A percentile compares a stretch with the other conserved stretches of the same genome.
Conservation (phyloP, 768 basidiomycete genomes). For the Paxillus rubicundulus region DNA sequence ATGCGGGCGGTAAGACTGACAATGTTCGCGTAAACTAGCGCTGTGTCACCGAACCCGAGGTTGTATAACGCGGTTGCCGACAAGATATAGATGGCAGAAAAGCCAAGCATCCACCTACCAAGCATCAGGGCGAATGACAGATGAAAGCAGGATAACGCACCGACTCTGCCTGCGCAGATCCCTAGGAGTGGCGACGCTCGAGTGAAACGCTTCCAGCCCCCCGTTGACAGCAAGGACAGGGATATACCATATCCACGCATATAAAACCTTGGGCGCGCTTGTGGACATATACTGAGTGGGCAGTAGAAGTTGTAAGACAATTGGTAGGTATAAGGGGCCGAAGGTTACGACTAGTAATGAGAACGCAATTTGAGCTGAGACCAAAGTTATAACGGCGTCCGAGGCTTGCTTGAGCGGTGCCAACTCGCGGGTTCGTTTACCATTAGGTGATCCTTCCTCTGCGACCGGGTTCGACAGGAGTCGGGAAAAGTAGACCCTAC, state of each 20-base stretch:
- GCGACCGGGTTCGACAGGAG: conserved; percentile 37
- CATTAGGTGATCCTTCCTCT: conserved; percentile 2
- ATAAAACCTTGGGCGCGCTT: conserved; percentile 75
- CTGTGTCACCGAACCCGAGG: conserved; percentile 56
- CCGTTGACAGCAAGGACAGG: conserved; percentile 91
- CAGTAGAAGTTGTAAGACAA: conserved; percentile 67
- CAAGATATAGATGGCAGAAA: conserved; percentile 65
- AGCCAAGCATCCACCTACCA: conserved; percentile 71
- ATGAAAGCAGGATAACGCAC: conserved; percentile 28
- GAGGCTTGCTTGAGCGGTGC: conserved; percentile 41
- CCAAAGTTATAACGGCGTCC: conserved; percentile 51
- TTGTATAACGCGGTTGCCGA: conserved; percentile 48
- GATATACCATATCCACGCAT: conserved; percentile 83
- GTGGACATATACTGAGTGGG: conserved; percentile 69
- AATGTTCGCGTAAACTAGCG: conserved; percentile 77
- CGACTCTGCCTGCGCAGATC: conserved; percentile 72
- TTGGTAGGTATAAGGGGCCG: conserved; percentile 69
- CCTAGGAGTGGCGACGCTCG: conserved; percentile 64
- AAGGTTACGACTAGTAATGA: conserved; percentile 73
- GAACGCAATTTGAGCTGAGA: conserved; percentile 64
- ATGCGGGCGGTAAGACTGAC: conserved; percentile 63
- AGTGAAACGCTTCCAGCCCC: conserved; percentile 85
- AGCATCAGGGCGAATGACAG: background rate
- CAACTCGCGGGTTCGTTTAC: background rate
- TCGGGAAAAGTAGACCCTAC: conserved; percentile 85